Base-by-base conservation (phyloP, 2,329 filamentous ascomycete species). In the Pseudocercospora crystallina region DNA sequence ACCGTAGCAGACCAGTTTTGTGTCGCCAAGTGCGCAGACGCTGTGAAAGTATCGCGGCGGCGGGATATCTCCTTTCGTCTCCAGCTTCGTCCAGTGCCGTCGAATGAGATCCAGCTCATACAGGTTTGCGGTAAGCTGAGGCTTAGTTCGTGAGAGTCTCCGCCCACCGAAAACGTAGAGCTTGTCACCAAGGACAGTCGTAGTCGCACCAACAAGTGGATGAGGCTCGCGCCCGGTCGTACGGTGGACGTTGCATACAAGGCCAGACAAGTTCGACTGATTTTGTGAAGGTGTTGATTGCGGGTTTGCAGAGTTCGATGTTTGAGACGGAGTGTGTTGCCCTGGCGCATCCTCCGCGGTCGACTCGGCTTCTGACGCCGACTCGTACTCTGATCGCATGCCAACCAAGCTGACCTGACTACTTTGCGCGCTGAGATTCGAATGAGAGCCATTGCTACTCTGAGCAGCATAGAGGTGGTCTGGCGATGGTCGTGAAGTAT, bases 1-100 rank as follows among this genome's bases (percentile, higher is more conserved):
- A 51, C 94, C 94, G 70, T 97, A 99, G 71, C 92, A 97, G 3
- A 99, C 92, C 69, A 99, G 79, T 71, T 97, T 99, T 2, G 90
- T 92, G 67, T 97, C 94, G 15, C 94, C 94, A 2, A 99, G 75
- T 1, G 89, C 82, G 69, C 94, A 99, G 69, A 97, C 88, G 58
- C 90, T 97, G 75, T 99, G 94, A 60, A 99, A 99, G 69, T 99
- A 99, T 54, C 94, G 83, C 8, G 94, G 90, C 2, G 90, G 87
- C 1, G 94, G 94, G 33, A 95, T 76, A 63, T 97, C 90, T 38
- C 94, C 94, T 26, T 77, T 80, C 0, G 89, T 85, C 46, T 95
- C 89, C 17, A 97, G 70, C 68, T 91, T 96, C 10, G 86, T 90
- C 94, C 94, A 99, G 71, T 97, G 90, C 51, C 94, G 82, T 47